Percentiles rank a stretch among this genome's conserved stretches.
Evolutionary conservation across 2,329 filamentous ascomycete genomes (phyloP).

Genomic region (Cytospora piceicola): DNA sequence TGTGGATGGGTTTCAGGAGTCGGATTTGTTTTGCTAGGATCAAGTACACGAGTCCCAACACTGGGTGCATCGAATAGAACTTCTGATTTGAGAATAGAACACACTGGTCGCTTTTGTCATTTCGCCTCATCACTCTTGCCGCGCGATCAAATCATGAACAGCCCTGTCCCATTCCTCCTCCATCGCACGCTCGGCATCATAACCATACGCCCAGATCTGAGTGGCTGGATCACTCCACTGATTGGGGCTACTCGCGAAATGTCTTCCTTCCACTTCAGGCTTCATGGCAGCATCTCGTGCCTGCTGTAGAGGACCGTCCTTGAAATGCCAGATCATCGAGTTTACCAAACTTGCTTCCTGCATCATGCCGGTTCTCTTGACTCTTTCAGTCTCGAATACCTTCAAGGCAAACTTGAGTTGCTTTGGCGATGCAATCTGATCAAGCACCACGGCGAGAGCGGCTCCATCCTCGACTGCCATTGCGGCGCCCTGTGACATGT

Average conservation of each 20-base stretch:
- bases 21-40: constrained; percentile 23
- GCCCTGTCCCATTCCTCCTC: constrained; percentile 36
- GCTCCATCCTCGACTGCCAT: constrained; percentile 50
- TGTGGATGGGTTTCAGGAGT: constrained; percentile 15
- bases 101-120: not conserved
- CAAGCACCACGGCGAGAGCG: constrained; percentile 41
- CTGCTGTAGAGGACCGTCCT: constrained; percentile 46
- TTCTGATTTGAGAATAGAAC: not conserved
- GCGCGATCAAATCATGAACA: constrained; percentile 6
- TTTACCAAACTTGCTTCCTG: constrained; percentile 51
- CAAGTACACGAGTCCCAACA: not conserved
- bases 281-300: constrained; percentile 48
- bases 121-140: not conserved
- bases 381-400: constrained; percentile 44
- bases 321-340: constrained; percentile 51
- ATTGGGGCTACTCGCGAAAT: constrained; percentile 47
- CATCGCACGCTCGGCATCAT: constrained; percentile 48
- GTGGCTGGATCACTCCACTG: constrained; percentile 54
- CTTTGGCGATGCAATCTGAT: constrained; percentile 33
- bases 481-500: constrained; percentile 49
- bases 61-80: not conserved
- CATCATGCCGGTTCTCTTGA: constrained; percentile 43
- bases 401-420: constrained; percentile 41
- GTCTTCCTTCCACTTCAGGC: constrained; percentile 44
- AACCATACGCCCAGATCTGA: constrained; percentile 53